These are phyloP conservation scores for Heterobasidion parviporum DNA, from an alignment of 1,284 basidiomycete genomes.

Conservation along the genomic window DNA sequence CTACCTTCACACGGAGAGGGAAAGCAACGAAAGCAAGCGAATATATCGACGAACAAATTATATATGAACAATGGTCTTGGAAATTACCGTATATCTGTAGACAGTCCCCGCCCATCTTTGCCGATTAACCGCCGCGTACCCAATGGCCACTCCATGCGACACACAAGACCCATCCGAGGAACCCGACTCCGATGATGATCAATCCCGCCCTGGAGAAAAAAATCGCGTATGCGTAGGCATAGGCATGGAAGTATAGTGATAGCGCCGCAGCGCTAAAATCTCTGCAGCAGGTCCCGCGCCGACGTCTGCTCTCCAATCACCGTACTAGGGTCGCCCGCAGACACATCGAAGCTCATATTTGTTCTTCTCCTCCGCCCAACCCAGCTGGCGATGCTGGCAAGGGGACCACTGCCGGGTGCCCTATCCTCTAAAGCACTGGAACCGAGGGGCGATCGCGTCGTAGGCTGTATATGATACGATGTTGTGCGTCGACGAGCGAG, in stretches of 20 bases:
- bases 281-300: conserved; percentile 8
- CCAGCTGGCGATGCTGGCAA: conserved; percentile 62
- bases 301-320: conserved; percentile 1
- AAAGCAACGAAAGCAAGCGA: background rate
- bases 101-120: background rate
- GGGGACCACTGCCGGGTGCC: conserved; percentile 27
- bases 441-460: conserved; percentile 34
- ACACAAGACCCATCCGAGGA: background rate
- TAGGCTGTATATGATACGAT: conserved; percentile 43
- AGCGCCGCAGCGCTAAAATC: conserved; percentile 4
- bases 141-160: too few species aligned
- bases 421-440: conserved; percentile 1
- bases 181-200: background rate
- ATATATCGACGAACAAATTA: background rate
- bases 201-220: background rate
- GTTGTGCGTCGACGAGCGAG: conserved; percentile 43
- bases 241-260: background rate
- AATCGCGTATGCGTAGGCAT: background rate
- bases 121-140: too few species aligned
- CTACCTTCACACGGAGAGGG: background rate
- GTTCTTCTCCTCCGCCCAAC: conserved; percentile 21
- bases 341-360: background rate
- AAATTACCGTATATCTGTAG: background rate
- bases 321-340: background rate
- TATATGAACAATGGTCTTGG: background rate